These are phyloP conservation scores for Eutrema heterophyllum DNA, from an alignment of 345 rosid genomes.

Conservation along the genomic window DNA sequence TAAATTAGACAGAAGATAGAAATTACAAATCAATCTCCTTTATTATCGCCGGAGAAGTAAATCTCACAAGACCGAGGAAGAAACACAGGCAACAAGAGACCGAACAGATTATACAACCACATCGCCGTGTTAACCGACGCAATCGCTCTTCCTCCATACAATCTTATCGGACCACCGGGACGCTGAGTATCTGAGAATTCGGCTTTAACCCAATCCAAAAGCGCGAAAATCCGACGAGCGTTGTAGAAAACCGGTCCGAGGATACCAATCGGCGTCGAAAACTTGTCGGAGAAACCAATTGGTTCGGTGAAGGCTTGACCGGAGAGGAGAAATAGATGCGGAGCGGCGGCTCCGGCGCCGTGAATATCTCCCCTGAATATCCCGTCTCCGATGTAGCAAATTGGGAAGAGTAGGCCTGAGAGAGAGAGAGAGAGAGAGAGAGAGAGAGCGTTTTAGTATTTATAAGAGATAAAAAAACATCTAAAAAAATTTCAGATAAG, in stretches of 20 bases:
- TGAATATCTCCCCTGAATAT: conserved; percentile 60
- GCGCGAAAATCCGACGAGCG: conserved; percentile 54
- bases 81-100: conserved; percentile 76
- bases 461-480: neutral
- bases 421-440: neutral
- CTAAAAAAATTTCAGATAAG: neutral
- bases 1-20: neutral
- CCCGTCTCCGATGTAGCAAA: conserved; percentile 67
- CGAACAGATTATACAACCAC: conserved; percentile 82
- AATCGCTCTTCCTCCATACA: conserved; percentile 53
- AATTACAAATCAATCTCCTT: conserved; percentile 16
- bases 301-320: conserved; percentile 88
- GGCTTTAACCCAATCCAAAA: conserved; percentile 59
- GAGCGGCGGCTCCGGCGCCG: conserved; percentile 62
- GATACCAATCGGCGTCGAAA: conserved; percentile 59
- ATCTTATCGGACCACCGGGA: conserved; percentile 36
- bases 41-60: conserved; percentile 42
- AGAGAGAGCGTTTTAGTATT: neutral
- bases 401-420: conserved; percentile 48
- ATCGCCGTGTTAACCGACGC: conserved; percentile 64
- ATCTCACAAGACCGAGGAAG: conserved; percentile 66
- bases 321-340: conserved; percentile 70
- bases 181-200: conserved; percentile 40
- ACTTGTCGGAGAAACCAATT: conserved; percentile 52
- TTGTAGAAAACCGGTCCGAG: conserved; percentile 80